Evolutionary conservation across 345 rosid species (phyloP).

Genomic region (Aurinia saxatilis): DNA sequence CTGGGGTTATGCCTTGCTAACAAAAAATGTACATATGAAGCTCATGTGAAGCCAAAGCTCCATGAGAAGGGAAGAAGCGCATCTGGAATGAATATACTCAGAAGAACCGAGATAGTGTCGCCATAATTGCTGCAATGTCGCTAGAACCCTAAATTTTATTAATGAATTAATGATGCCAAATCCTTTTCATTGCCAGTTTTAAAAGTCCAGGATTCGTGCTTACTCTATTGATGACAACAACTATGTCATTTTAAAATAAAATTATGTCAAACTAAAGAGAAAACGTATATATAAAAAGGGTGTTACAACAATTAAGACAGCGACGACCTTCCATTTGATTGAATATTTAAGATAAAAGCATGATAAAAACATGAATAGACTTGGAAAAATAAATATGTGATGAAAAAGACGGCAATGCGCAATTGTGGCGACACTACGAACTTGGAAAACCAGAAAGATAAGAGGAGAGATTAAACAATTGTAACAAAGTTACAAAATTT

Average conservation of each 20-base stretch:
- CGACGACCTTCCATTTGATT: not conserved
- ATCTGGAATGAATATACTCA: no score
- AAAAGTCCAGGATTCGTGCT: not conserved
- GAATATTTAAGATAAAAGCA: not conserved
- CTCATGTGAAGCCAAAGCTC: no score
- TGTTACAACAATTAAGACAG: not conserved
- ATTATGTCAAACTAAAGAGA: not conserved
- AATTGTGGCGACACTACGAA: slow-evolving; percentile 15
- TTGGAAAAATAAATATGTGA: not conserved
- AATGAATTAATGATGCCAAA: no score
- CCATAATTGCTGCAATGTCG: no score
- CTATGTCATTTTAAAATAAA: not conserved
- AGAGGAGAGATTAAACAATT: no score
- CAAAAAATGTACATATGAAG: no score
- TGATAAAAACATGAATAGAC: not conserved
- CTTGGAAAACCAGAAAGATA: not conserved
- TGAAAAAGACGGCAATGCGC: not conserved
- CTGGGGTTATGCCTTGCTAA: no score
- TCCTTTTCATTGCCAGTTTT: no score
- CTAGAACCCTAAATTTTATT: no score
- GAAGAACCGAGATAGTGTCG: no score
- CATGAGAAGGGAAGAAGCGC: no score
- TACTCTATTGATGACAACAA: not conserved
- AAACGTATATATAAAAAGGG: not conserved
- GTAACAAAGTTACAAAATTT: not conserved